Evolutionary conservation across 1,139 yeast genomes (phyloP).

Genomic region (Candida tetrigidarum): DNA sequence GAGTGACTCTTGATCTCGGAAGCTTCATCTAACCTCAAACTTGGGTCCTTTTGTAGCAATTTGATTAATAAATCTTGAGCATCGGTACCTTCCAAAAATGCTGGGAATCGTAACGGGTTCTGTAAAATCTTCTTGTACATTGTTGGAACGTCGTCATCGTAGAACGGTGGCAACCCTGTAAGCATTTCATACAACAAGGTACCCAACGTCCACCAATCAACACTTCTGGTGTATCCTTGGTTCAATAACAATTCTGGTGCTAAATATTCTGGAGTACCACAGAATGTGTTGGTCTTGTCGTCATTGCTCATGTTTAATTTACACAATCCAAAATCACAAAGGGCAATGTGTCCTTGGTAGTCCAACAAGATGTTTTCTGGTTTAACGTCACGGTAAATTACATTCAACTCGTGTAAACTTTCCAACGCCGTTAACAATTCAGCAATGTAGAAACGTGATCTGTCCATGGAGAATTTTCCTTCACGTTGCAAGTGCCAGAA

Average conservation of each 20-base stretch:
- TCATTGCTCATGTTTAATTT: slow-evolving; percentile 89
- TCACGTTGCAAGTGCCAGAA: slow-evolving; percentile 94
- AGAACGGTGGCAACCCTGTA: slow-evolving; percentile 95
- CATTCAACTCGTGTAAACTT: slow-evolving; percentile 86
- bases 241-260: slow-evolving; percentile 94
- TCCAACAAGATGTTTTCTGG: slow-evolving; percentile 94
- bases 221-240: slow-evolving; percentile 93
- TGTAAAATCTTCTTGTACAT: slow-evolving; percentile 94
- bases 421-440: slow-evolving; percentile 93
- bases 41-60: slow-evolving; percentile 85
- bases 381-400: slow-evolving; percentile 91
- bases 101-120: slow-evolving; percentile 88
- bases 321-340: slow-evolving; percentile 96
- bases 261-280: slow-evolving; percentile 96
- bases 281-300: slow-evolving; percentile 91
- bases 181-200: slow-evolving; percentile 93
- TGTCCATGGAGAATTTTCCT: slow-evolving; percentile 85
- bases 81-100: slow-evolving; percentile 77
- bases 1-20: slow-evolving; percentile 82
- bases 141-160: slow-evolving; percentile 90
- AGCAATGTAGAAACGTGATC: slow-evolving; percentile 93
- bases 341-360: slow-evolving; percentile 95
- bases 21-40: slow-evolving; percentile 80
- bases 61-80: slow-evolving; percentile 83
- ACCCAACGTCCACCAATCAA: slow-evolving; percentile 99